These are phyloP conservation scores for Ophiostoma pallidulum DNA, from an alignment of 2,329 filamentous ascomycete genomes.

Conservation along the genomic window DNA sequence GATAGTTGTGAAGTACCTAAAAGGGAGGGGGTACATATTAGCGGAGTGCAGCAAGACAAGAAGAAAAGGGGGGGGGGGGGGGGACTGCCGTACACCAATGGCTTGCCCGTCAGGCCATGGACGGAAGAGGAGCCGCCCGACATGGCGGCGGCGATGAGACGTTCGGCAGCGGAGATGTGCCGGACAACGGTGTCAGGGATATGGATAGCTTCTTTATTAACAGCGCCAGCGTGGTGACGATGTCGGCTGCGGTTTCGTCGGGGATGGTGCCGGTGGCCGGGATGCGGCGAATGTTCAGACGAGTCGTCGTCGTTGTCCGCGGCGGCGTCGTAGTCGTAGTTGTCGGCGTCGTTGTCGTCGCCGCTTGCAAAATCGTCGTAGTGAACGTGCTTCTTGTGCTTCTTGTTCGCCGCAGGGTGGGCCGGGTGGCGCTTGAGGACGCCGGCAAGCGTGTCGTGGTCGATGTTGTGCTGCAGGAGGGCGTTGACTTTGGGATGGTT, in stretches of 20 bases:
- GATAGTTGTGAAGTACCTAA: slow-evolving; percentile 88
- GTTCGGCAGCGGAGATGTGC: slow-evolving; percentile 56
- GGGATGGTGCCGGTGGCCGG: slow-evolving; percentile 12
- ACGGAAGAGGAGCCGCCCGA: slow-evolving; percentile 65
- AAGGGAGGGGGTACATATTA: background rate
- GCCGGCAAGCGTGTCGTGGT: slow-evolving; percentile 50
- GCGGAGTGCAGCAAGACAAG: slow-evolving; percentile 2
- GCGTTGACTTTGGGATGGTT: slow-evolving; percentile 52
- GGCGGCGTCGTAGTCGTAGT: slow-evolving; percentile 56
- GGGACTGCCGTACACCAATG: slow-evolving; percentile 56
- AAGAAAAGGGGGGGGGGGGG: slow-evolving; percentile 5
- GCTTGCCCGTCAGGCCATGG: slow-evolving; percentile 90
- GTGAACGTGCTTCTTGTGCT: slow-evolving; percentile 56
- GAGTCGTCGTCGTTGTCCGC: slow-evolving; percentile 25
- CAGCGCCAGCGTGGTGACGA: slow-evolving; percentile 31
- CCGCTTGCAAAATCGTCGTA: slow-evolving; percentile 46
- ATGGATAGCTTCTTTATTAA: slow-evolving; percentile 69
- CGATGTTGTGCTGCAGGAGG: slow-evolving; percentile 56
- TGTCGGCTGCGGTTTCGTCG: slow-evolving; percentile 21
- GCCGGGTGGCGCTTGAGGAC: slow-evolving; percentile 34
- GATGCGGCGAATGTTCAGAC: background rate
- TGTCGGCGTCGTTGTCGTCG: slow-evolving; percentile 23
- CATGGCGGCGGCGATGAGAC: slow-evolving; percentile 76
- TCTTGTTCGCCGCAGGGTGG: slow-evolving; percentile 21
- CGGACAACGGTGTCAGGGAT: slow-evolving; percentile 61